These are phyloP conservation scores for Aspergillus haitiensis DNA, from an alignment of 495 filamentous ascomycete species.

Conservation along the genomic window DNA sequence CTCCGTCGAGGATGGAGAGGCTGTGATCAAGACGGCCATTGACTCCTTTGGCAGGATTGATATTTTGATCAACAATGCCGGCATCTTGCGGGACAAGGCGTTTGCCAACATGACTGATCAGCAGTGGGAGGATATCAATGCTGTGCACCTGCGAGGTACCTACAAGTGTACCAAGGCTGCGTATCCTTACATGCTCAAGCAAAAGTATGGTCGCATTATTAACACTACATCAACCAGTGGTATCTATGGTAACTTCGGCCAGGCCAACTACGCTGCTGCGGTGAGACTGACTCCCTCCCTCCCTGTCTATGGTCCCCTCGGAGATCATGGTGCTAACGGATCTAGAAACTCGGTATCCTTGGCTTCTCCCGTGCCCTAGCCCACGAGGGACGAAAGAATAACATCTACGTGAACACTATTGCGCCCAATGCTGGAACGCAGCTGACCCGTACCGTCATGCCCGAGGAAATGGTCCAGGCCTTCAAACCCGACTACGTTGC, in stretches of 20 bases:
- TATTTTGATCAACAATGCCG: conserved; percentile 95
- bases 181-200: conserved; percentile 97
- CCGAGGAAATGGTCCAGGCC: conserved; percentile 96
- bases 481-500: conserved; percentile 99
- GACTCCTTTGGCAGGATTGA: conserved; percentile 93
- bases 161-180: conserved; percentile 98
- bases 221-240: conserved; percentile 96
- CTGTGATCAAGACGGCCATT: conserved; percentile 87
- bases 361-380: conserved; percentile 92
- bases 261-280: conserved; percentile 95
- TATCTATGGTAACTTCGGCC: conserved; percentile 99
- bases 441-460: conserved; percentile 94
- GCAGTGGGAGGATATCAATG: conserved; percentile 88
- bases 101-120: conserved; percentile 97
- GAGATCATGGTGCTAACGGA: no score
- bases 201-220: conserved; percentile 95
- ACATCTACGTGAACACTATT: conserved; percentile 98
- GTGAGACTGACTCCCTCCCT: no score
- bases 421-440: conserved; percentile 95
- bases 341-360: conserved; percentile 81
- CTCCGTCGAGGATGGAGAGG: conserved; percentile 90
- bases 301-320: no score
- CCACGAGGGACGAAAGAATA: conserved; percentile 93
- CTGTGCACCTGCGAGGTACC: conserved; percentile 90
- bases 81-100: conserved; percentile 96